phyloP scores from a whole-genome alignment of 148 eudicot genomes.

The Simmondsia chinensis region DNA sequence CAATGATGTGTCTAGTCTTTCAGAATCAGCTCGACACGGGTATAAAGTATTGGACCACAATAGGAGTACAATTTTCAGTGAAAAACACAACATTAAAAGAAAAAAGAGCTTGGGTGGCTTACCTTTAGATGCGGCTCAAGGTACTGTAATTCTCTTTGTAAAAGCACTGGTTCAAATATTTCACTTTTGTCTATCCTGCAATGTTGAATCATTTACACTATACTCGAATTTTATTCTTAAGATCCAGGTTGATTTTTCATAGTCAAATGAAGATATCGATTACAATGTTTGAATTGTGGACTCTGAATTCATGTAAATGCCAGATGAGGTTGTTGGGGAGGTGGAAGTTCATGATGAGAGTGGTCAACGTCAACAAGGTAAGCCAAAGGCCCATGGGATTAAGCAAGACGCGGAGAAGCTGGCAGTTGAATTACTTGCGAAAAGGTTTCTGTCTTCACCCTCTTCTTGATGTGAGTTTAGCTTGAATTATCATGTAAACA shows the following conservation, averaged over 20 bases:
- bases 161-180: constrained; percentile 17
- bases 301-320: constrained; percentile 19
- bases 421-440: constrained; percentile 28
- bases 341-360: neutral
- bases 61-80: constrained; percentile 2
- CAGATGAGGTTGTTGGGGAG: constrained; percentile 22
- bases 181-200: neutral
- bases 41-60: constrained; percentile 4
- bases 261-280: constrained; percentile 9
- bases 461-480: neutral
- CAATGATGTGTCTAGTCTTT: constrained; percentile 6
- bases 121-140: neutral
- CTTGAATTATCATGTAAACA: too few species aligned
- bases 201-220: too few species aligned
- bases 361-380: constrained; percentile 3
- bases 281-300: constrained; percentile 3
- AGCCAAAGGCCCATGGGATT: constrained; percentile 7
- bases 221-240: too few species aligned
- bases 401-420: constrained; percentile 20
- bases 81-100: constrained; percentile 2
- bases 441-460: constrained; percentile 12
- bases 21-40: constrained; percentile 10
- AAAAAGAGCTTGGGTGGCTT: constrained; percentile 7
- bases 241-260: too few species aligned
- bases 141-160: too few species aligned